Base-by-base conservation (phyloP, 1,284 basidiomycete genomes). In the Taiwanofungus camphoratus region DNA sequence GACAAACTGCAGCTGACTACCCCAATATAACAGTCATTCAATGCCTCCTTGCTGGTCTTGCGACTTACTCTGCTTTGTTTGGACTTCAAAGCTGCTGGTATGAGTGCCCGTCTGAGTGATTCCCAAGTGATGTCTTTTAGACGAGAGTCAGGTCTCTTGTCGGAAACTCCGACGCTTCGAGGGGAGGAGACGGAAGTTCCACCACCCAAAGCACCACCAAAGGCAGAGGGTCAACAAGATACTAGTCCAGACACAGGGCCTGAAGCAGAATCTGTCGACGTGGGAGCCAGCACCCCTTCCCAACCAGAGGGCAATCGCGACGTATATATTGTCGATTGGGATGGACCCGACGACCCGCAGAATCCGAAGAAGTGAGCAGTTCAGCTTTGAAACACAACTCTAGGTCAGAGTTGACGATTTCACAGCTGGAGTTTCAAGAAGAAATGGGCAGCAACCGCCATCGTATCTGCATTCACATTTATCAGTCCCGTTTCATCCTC, bases 301-400 rank as follows among this genome's bases (percentile, higher is more conserved):
- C 13, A 5, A 15, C 13, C 41, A n/a, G 21, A 46, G 9, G 42
- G 41, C 3, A 42, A 45, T 16, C 12, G 7, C 8, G 42, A 48
- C 13, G 49, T 48, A 2, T 33, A 50, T 19, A 46, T 55, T 5
- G 74, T 85, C 11, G 72, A 78, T 38, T 85, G 80, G 79, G 76
- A 83, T 39, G 76, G 76, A 1, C 73, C 74, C 0, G 61, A 77
- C 36, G 80, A 84, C 60, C 76, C 74, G 2, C 59, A 60, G 15
- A 85, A 87, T 58, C 83, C 83, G 0, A 76, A 76, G 57, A 85
- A 86, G 76, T 78, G 47, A 39, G 67, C 57, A 12, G n/a, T n/a
- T n/a, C n/a, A n/a, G n/a, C n/a, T n/a, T n/a, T n/a, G n/a, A n/a
- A n/a, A n/a, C n/a, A n/a, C n/a, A n/a, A n/a, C n/a, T n/a, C n/a